Evolutionary conservation across 1,284 basidiomycete species (phyloP).

Genomic region (Boletus semigastroideus): DNA sequence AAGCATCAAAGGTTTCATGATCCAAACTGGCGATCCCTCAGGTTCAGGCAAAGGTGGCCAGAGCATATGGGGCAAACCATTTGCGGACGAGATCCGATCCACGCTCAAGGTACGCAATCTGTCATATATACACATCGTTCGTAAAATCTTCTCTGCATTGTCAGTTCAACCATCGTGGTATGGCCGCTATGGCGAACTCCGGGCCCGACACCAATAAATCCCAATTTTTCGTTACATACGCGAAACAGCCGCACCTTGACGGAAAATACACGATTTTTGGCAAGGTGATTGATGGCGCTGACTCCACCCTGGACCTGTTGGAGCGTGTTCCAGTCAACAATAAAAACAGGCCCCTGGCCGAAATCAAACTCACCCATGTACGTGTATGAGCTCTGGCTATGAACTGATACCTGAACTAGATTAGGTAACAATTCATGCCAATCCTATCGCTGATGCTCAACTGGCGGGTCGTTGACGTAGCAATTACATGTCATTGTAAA

Average conservation of each 20-base stretch:
- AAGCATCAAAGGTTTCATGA: constrained; percentile 96
- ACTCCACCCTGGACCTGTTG: constrained; percentile 86
- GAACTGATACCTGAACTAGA: constrained; percentile 1
- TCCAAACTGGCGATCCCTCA: constrained; percentile 87
- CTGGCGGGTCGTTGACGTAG: constrained; percentile 37
- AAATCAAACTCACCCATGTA: constrained; percentile 81
- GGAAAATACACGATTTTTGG: constrained; percentile 95
- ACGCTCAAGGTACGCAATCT: constrained; percentile 75
- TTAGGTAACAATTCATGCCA: constrained; percentile 92
- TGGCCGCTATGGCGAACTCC: constrained; percentile 97
- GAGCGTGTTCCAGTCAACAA: constrained; percentile 88
- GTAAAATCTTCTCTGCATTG: background rate
- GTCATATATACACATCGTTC: too few relatives aligned
- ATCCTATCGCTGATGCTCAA: constrained; percentile 82
- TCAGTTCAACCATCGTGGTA: constrained; percentile 86
- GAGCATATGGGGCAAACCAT: constrained; percentile 85
- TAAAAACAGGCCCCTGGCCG: constrained; percentile 85
- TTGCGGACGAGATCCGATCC: constrained; percentile 86
- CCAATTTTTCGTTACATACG: constrained; percentile 92
- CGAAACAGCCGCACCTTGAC: constrained; percentile 90
- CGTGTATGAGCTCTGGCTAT: background rate
- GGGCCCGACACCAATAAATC: constrained; percentile 94
- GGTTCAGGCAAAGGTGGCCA: constrained; percentile 82
- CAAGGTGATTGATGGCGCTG: constrained; percentile 91
- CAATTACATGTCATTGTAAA: constrained; percentile 11